A percentile compares a stretch with the other conserved stretches of the same genome.
Evolutionary conservation across 163 green algal genomes (phyloP).

Genomic region (Prototheca cutis): DNA sequence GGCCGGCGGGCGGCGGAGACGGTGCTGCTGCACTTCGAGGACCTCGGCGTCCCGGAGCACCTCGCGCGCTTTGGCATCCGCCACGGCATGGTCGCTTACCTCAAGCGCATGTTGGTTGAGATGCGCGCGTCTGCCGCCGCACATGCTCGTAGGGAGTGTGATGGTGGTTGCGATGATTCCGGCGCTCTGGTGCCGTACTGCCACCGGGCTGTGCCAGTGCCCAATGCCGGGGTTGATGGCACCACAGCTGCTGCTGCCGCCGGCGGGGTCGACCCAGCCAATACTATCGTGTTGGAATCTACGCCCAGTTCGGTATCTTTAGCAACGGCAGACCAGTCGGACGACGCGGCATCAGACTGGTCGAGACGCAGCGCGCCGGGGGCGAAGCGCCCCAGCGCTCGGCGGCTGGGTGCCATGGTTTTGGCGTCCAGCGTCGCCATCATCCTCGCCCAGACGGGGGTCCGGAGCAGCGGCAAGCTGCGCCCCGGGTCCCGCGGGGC

Average conservation of each 20-base stretch:
- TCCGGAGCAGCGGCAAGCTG: background rate
- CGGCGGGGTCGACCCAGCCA: too few relatives aligned
- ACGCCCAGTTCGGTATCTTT: too few relatives aligned
- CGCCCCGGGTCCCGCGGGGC: background rate
- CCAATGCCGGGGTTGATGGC: too few relatives aligned
- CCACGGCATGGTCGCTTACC: slow-evolving; percentile 78
- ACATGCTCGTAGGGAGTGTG: too few relatives aligned
- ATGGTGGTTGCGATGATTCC: too few relatives aligned
- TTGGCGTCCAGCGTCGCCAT: slow-evolving; percentile 24
- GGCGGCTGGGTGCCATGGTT: slow-evolving; percentile 23
- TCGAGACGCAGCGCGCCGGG: too few relatives aligned
- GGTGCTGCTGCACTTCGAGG: slow-evolving; percentile 78
- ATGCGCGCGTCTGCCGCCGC: slow-evolving; percentile 59
- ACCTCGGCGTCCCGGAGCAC: slow-evolving; percentile 78
- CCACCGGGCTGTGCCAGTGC: too few relatives aligned
- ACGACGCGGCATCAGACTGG: too few relatives aligned
- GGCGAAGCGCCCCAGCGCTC: slow-evolving; percentile 1
- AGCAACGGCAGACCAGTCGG: too few relatives aligned
- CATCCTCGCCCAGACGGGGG: slow-evolving; percentile 14
- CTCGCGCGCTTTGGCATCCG: slow-evolving; percentile 55
- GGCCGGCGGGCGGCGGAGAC: slow-evolving; percentile 61
- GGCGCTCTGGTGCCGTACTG: too few relatives aligned
- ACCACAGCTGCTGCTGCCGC: too few relatives aligned
- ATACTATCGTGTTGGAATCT: too few relatives aligned
- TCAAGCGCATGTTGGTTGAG: slow-evolving; percentile 57